Percentiles rank a stretch among this genome's conserved stretches.
phyloP scores from a whole-genome alignment of 441 rosid species.

The Aleurites moluccanus region DNA sequence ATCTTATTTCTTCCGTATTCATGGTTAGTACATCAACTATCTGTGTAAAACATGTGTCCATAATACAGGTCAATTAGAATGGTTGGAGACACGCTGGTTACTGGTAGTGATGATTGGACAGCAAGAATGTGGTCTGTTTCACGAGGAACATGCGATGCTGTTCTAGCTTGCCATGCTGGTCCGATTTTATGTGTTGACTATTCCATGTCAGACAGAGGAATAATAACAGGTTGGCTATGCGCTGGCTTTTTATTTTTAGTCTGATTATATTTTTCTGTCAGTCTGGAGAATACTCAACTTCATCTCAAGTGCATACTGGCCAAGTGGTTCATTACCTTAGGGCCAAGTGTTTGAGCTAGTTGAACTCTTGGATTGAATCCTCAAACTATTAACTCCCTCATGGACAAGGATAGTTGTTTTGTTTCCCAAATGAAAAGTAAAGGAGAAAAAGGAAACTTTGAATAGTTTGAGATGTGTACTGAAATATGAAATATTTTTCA shows the following conservation, averaged over 20 bases:
- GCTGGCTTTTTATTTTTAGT: neutral
- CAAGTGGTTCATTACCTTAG: neutral
- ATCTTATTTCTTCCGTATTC: slow-evolving; percentile 12
- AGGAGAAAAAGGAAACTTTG: neutral
- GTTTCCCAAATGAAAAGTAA: neutral
- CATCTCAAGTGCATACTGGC: slow-evolving; percentile 1
- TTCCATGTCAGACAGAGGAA: slow-evolving; percentile 78
- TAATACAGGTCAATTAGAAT: slow-evolving; percentile 85
- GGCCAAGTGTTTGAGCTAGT: neutral
- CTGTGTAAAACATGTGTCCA: slow-evolving; percentile 20
- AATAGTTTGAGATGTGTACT: slow-evolving; percentile 13
- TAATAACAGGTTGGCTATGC: slow-evolving; percentile 77
- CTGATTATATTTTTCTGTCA: slow-evolving; percentile 11
- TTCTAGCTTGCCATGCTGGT: slow-evolving; percentile 97
- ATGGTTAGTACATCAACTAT: neutral
- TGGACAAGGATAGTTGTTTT: neutral
- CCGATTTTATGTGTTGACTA: slow-evolving; percentile 84
- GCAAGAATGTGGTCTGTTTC: slow-evolving; percentile 98
- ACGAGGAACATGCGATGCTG: slow-evolving; percentile 85
- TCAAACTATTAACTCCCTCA: neutral
- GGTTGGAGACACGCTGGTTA: slow-evolving; percentile 90
- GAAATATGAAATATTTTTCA: slow-evolving; percentile 38
- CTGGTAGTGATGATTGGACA: slow-evolving; percentile 99
- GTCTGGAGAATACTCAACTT: neutral
- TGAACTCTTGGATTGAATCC: slow-evolving; percentile 10